Percentiles rank a stretch among this genome's conserved stretches.
Evolutionary conservation across 192 early-diverging fungal genomes (phyloP).

Genomic region (Powellomyces hirtus): DNA sequence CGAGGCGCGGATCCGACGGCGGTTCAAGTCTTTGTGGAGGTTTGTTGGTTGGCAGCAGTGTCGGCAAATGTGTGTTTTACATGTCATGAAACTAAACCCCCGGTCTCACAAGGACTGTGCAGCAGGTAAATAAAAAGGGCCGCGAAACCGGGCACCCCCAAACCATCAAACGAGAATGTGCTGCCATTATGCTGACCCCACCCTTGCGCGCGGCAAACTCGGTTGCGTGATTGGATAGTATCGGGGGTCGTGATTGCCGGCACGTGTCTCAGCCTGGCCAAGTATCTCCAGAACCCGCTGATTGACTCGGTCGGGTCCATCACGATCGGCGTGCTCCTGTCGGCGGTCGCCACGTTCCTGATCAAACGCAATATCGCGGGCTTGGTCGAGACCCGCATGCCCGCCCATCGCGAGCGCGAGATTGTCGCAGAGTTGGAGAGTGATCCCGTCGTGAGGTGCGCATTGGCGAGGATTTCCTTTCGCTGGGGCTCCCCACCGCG

Average conservation of each 20-base stretch:
- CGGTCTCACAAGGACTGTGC: too few species aligned
- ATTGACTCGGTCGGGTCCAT: constrained; percentile 53
- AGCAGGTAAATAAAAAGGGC: too few species aligned
- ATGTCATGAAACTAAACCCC: too few species aligned
- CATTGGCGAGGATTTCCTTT: background rate
- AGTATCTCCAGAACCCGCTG: constrained; percentile 37
- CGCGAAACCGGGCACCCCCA: too few species aligned
- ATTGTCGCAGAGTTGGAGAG: constrained; percentile 45
- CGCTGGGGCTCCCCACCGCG: background rate
- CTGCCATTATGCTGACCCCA: too few species aligned
- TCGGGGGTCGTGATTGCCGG: constrained; percentile 51
- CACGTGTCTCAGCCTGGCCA: constrained; percentile 40
- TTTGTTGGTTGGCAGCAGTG: constrained; percentile 35
- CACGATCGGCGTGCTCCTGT: constrained; percentile 47
- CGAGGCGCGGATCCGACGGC: constrained; percentile 55
- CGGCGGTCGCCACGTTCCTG: constrained; percentile 45
- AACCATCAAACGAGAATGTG: constrained; percentile 12
- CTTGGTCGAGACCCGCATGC: constrained; percentile 47
- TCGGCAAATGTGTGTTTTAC: too few species aligned
- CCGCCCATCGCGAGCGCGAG: constrained; percentile 21
- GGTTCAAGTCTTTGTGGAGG: constrained; percentile 61
- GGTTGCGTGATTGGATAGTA: too few species aligned
- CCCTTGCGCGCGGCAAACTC: too few species aligned
- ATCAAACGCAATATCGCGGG: constrained; percentile 50
- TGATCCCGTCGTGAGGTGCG: constrained; percentile 49